Evolutionary conservation across 2,329 filamentous ascomycete genomes (phyloP), one percentile per base, ranked within the genome.

Genomic region (Gremmenia infestans): DNA sequence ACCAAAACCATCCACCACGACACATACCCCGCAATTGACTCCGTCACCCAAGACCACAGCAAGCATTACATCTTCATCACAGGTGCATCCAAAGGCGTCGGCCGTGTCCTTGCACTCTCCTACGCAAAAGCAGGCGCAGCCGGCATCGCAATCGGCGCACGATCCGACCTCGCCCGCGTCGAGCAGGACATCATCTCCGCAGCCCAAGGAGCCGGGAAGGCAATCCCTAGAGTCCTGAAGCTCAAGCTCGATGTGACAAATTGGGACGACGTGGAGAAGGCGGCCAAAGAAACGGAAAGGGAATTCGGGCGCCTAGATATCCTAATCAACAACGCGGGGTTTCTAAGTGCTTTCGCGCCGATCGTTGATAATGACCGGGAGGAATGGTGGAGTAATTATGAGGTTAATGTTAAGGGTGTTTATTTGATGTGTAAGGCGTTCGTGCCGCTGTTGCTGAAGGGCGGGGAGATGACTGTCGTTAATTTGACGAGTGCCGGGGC

Each of bases 21-120:
- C 56, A 83, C 80, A 2, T 85, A 85, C 65, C 72, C 76, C 0
- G 72, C 69, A 57, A 83, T 86, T 61, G 72, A 76, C 50, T 72
- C 75, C 2, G 63, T 65, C 6, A 60, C 60, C 4, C 56, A 58
- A 43, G 40, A 63, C n/a, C 59, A 61, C 23, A 60, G 49, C 42
- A 58, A 55, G 5, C 57, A 57, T 8, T 53, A 58, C 47, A 53
- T 64, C 5, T 58, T 64, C 37, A 63, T 65, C 50, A 63, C 62
- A 2, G 63, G 63, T 2, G 61, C 63, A 5, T 63, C 62, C 12
- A 62, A 61, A 51, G 63, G 63, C 12, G 51, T 64, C 3, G 63
- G 63, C 7, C 53, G 57, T n/a, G 61, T 58, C 4, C 61, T 60
- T 12, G 63, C 61, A 4, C 51, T 65, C 9, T 59, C 63, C 46